Percentiles rank a stretch among this genome's conserved stretches.
Conservation (phyloP, 495 filamentous ascomycete genomes). For the Neurospora discreta region DNA sequence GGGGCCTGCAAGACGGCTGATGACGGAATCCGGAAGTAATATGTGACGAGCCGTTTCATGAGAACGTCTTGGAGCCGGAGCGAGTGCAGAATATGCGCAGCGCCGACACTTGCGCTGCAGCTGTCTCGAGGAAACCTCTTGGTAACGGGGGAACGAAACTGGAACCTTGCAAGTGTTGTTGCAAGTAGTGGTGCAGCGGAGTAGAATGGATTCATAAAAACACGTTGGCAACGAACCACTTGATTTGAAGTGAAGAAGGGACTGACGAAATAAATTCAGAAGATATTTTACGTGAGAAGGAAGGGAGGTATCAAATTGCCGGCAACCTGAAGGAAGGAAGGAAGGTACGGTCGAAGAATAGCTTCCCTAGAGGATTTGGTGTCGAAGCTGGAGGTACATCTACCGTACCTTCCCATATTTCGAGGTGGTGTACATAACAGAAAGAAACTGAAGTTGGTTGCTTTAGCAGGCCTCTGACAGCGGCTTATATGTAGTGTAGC, state of each 20-base stretch:
- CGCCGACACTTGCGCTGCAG: background rate
- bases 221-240: background rate
- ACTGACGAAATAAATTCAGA: too few relatives aligned
- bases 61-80: background rate
- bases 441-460: background rate
- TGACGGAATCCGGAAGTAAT: background rate
- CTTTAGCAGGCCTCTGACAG: background rate
- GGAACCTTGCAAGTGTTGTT: background rate
- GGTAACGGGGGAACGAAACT: background rate
- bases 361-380: background rate
- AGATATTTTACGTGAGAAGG: too few relatives aligned
- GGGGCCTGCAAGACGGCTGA: constrained; percentile 1
- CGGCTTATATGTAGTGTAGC: background rate
- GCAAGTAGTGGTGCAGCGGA: background rate
- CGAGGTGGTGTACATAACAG: too few relatives aligned
- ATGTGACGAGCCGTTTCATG: background rate
- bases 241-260: background rate
- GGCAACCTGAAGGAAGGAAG: background rate
- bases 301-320: background rate
- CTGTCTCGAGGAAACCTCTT: background rate
- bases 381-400: background rate
- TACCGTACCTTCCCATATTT: too few relatives aligned
- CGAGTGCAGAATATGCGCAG: background rate
- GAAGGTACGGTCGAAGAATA: background rate
- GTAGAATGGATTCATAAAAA: background rate